Evolutionary conservation across 176 grass and related monocot genomes (phyloP).

Genomic region (Lolium rigidum): DNA sequence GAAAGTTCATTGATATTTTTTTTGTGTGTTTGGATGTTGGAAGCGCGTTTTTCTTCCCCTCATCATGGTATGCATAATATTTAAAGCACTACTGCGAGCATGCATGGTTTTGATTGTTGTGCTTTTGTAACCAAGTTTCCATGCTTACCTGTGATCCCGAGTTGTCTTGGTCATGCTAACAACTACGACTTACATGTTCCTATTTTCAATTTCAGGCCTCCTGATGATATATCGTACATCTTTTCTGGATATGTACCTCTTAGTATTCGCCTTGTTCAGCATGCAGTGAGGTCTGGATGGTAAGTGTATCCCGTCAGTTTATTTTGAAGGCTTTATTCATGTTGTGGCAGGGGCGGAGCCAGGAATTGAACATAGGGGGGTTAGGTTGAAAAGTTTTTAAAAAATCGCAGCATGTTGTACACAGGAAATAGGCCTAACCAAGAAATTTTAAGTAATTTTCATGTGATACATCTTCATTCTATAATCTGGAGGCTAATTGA

Average conservation of each 20-base stretch:
- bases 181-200: slow-evolving; percentile 37
- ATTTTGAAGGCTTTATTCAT: neutral
- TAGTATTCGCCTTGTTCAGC: slow-evolving; percentile 95
- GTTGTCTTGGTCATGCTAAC: neutral
- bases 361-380: too few relatives aligned
- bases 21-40: slow-evolving; percentile 17
- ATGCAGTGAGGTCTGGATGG: slow-evolving; percentile 74
- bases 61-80: slow-evolving; percentile 17
- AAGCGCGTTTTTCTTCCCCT: neutral
- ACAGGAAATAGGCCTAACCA: too few relatives aligned
- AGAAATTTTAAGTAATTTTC: too few relatives aligned
- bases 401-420: too few relatives aligned
- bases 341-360: too few relatives aligned
- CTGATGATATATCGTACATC: slow-evolving; percentile 93
- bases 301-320: slow-evolving; percentile 3
- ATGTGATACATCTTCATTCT: too few relatives aligned
- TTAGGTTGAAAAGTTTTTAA: too few relatives aligned
- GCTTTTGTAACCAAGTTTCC: neutral
- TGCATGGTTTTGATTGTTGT: slow-evolving; percentile 24
- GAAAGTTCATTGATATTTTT: neutral
- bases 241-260: slow-evolving; percentile 99
- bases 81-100: neutral
- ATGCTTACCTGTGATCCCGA: neutral
- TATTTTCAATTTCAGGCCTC: slow-evolving; percentile 72
- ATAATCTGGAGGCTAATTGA: too few relatives aligned